A percentile compares a stretch with the other conserved stretches of the same genome.
Evolutionary conservation across 805 yeast species (phyloP).

Genomic region (Metschnikowia chrysomelidarum): DNA sequence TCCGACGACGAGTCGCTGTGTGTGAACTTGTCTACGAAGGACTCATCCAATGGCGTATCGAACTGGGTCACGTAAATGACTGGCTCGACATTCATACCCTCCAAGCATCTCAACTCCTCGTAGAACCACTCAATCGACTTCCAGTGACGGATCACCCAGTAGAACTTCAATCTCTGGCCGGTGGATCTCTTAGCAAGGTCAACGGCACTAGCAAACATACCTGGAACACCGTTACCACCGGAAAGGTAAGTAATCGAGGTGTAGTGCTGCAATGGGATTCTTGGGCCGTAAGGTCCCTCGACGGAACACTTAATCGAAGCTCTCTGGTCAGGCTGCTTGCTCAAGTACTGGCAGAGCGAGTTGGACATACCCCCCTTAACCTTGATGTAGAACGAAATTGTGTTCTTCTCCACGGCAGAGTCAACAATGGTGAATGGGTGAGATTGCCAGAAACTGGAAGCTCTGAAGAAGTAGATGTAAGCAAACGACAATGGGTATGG

Average conservation of each 20-base stretch:
- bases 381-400: constrained; percentile 46
- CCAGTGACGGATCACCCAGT: constrained; percentile 42
- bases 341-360: constrained; percentile 31
- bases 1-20: constrained; percentile 1
- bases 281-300: constrained; percentile 62
- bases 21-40: constrained; percentile 14
- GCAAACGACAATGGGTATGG: constrained; percentile 56
- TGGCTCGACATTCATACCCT: constrained; percentile 33
- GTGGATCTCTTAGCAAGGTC: constrained; percentile 21
- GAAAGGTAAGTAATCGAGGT: constrained; percentile 51
- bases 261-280: constrained; percentile 46
- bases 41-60: constrained; percentile 18
- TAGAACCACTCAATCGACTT: constrained; percentile 40
- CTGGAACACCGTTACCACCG: constrained; percentile 68
- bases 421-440: constrained; percentile 69
- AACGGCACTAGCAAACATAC: constrained; percentile 45
- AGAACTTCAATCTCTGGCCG: constrained; percentile 24
- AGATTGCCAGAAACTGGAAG: constrained; percentile 60
- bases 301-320: constrained; percentile 43
- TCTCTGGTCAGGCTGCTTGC: constrained; percentile 30
- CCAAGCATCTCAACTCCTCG: constrained; percentile 34
- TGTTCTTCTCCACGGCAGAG: constrained; percentile 36
- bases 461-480: constrained; percentile 55
- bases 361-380: constrained; percentile 59
- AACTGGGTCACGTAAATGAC: constrained; percentile 31